A percentile compares a stretch with the other conserved stretches of the same genome.
These are phyloP conservation scores for Chionographis japonica DNA, from an alignment of 106 monocot genomes.

Conservation along the genomic window DNA sequence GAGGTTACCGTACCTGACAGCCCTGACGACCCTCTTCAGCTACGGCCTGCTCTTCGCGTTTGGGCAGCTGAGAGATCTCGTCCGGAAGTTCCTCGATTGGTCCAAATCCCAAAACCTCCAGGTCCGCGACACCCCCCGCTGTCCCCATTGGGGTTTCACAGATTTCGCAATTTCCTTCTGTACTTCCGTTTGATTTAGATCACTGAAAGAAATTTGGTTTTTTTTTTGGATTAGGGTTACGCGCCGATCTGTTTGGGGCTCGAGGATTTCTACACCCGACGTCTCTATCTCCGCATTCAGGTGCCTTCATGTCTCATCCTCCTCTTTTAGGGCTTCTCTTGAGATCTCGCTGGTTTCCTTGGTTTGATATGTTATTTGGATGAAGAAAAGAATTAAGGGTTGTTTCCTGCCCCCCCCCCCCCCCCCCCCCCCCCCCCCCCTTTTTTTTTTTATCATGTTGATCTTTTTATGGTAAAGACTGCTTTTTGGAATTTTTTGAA, in stretches of 20 bases:
- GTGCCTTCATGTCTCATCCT: conserved; percentile 11
- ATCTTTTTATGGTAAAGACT: too few relatives aligned
- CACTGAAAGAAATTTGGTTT: conserved; percentile 2
- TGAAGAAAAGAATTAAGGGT: not conserved
- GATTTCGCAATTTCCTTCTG: not conserved
- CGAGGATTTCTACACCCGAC: conserved; percentile 82
- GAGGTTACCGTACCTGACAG: conserved; percentile 81
- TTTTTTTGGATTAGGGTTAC: conserved; percentile 46
- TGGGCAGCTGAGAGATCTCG: conserved; percentile 80
- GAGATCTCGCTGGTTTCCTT: not conserved
- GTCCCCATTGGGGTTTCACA: not conserved
- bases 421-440: too few relatives aligned
- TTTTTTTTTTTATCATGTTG: too few relatives aligned
- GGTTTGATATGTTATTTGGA: not conserved
- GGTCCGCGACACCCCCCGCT: conserved; percentile 20
- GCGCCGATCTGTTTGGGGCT: conserved; percentile 82
- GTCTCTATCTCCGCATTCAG: conserved; percentile 90
- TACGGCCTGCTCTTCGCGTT: conserved; percentile 87
- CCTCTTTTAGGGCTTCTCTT: not conserved
- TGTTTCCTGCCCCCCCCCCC: too few relatives aligned
- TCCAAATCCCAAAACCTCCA: conserved; percentile 46
- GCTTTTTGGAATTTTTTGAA: too few relatives aligned
- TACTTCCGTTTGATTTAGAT: not conserved
- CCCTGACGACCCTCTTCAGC: conserved; percentile 84
- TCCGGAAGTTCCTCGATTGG: conserved; percentile 74